Conservation (phyloP, 129 eudicot genomes). For the Logfia minima region DNA sequence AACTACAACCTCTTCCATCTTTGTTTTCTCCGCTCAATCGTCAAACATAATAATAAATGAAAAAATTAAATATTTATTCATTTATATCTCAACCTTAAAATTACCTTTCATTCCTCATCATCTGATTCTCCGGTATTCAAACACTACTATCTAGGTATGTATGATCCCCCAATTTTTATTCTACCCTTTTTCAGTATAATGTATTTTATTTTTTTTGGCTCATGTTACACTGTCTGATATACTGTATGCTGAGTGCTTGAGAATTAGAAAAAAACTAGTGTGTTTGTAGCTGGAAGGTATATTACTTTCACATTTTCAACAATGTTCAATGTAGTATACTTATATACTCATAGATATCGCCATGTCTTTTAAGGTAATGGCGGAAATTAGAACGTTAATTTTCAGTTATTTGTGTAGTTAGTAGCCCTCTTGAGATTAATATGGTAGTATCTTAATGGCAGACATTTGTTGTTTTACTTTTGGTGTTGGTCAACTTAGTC, state of each 20-base stretch:
- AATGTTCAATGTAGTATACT: too few relatives aligned
- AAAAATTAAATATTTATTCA: neutral
- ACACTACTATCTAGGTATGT: conserved; percentile 19
- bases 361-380: neutral
- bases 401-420: neutral
- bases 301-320: too few relatives aligned
- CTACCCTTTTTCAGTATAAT: too few relatives aligned
- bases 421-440: neutral
- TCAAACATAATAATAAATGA: neutral
- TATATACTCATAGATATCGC: too few relatives aligned
- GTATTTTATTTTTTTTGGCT: neutral
- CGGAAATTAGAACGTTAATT: neutral
- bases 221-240: neutral
- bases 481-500: conserved; percentile 6
- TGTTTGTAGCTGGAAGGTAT: neutral
- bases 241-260: neutral
- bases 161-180: neutral
- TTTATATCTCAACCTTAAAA: neutral
- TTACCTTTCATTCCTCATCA: neutral
- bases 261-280: neutral
- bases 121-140: neutral
- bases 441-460: neutral
- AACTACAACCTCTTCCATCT: conserved; percentile 19
- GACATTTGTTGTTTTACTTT: conserved; percentile 5
- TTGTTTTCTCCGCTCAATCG: conserved; percentile 3